Evolutionary conservation across 2,329 filamentous ascomycete species (phyloP), one percentile per base, ranked within the genome.

Genomic region (Pseudocercospora pini-densiflorae): DNA sequence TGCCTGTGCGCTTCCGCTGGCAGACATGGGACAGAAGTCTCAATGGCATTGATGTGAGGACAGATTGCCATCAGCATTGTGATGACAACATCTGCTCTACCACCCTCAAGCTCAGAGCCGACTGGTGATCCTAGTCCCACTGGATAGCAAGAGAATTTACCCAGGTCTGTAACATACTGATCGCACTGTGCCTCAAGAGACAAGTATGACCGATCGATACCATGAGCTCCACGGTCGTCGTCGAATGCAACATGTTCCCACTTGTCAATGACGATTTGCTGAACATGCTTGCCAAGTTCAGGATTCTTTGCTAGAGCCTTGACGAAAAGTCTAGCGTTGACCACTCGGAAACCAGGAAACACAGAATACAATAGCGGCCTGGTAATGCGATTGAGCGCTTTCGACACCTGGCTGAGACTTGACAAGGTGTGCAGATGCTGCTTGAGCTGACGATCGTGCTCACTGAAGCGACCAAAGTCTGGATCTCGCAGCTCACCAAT

Each of bases 61-160:
- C 64, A 66, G 31, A 66, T 36, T 12, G 57, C 27, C 27, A 61
- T 45, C 33, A 66, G 49, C 16, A 47, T 58, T 27, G 64, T 66
- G 19, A 66, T 47, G 45, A 63, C 57, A 21, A 66, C 61, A 58
- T 66, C 64, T 36, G 64, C 47, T 63, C 64, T 61, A 5, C 64
- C 64, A 31, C 61, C 43, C 10, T 66, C 61, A 24, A 66, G 40
- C 64, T 66, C 61, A 16, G 64, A 61, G 12, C 64, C 64, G 14
- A 66, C 49, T 8, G 55, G 47, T 19, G 64, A 66, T 21, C 60
- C 61, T 31, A 66, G 36, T 7, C 61, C 61, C 21, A 61, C 49
- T 24, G 64, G 64, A 54, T 66, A 66, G 61, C 64, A 63, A 21
- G 64, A 66, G 21, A 33, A 57, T 40, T 36, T 63, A 27, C 61